Evolutionary conservation across 116 monocot species (phyloP).

Genomic region (Zostera marina): DNA sequence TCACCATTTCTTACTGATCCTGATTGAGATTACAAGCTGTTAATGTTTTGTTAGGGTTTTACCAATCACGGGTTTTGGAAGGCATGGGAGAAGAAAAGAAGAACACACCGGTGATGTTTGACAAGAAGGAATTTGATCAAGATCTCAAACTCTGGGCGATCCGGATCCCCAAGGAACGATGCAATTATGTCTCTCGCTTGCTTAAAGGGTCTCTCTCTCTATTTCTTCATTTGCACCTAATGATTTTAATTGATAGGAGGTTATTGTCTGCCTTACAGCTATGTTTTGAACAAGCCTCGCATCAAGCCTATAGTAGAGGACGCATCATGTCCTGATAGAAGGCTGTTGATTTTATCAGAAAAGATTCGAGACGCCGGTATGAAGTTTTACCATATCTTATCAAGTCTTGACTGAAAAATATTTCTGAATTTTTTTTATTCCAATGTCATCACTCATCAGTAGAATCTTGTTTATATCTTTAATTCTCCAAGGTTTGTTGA

Average conservation of each 20-base stretch:
- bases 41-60: too few species aligned
- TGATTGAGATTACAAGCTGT: too few species aligned
- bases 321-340: slow-evolving; percentile 36
- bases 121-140: slow-evolving; percentile 54
- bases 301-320: slow-evolving; percentile 80
- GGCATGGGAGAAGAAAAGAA: not conserved
- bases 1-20: too few species aligned
- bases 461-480: not conserved
- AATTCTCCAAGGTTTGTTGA: not conserved
- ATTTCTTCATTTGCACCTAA: not conserved
- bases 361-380: slow-evolving; percentile 32
- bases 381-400: not conserved
- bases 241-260: not conserved
- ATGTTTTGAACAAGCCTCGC: slow-evolving; percentile 54
- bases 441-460: too few species aligned
- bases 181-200: slow-evolving; percentile 37
- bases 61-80: too few species aligned
- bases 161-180: slow-evolving; percentile 62
- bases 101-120: slow-evolving; percentile 7
- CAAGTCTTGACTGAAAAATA: too few species aligned
- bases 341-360: slow-evolving; percentile 68
- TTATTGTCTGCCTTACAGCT: slow-evolving; percentile 17
- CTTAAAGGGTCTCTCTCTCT: slow-evolving; percentile 41
- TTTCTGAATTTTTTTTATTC: too few species aligned
- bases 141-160: slow-evolving; percentile 58